Conservation (phyloP, 208 protist species). For the Leishmania turanica region DNA sequence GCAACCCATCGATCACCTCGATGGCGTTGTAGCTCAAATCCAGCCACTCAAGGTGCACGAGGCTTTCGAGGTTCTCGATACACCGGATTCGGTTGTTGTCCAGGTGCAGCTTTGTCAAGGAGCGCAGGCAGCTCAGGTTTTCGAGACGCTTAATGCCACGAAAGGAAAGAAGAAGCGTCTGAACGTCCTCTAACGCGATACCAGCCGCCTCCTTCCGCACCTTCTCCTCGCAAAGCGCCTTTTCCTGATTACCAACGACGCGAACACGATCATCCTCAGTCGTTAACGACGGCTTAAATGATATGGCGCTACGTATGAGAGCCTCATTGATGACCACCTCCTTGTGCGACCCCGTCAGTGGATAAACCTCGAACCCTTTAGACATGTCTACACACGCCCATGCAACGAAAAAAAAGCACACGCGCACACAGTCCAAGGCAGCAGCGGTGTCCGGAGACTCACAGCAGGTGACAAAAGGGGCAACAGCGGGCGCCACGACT, state of each 20-base stretch:
- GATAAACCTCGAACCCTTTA: conserved; percentile 70
- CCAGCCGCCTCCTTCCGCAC: conserved; percentile 48
- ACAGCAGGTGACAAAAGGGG: background rate
- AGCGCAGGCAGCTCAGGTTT: conserved; percentile 84
- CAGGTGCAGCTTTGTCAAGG: conserved; percentile 92
- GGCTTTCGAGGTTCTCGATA: conserved; percentile 91
- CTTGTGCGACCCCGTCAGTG: conserved; percentile 64
- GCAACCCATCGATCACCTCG: conserved; percentile 86
- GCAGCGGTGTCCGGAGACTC: conserved; percentile 2
- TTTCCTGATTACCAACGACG: conserved; percentile 72
- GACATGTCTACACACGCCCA: conserved; percentile 44
- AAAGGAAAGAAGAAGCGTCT: conserved; percentile 76
- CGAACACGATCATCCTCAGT: conserved; percentile 83
- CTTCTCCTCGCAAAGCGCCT: conserved; percentile 56
- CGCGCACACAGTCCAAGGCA: background rate
- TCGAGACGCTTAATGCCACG: conserved; percentile 84
- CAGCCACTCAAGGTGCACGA: conserved; percentile 82
- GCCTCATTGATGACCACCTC: conserved; percentile 80
- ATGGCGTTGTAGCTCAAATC: conserved; percentile 97
- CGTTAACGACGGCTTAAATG: conserved; percentile 50
- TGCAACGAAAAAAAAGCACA: background rate
- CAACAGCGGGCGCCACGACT: background rate
- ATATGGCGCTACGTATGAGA: conserved; percentile 83
- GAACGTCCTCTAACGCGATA: conserved; percentile 61
- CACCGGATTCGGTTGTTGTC: conserved; percentile 95